These are phyloP conservation scores for Diatrype stigma DNA, from an alignment of 2,329 filamentous ascomycete species.

Conservation along the genomic window DNA sequence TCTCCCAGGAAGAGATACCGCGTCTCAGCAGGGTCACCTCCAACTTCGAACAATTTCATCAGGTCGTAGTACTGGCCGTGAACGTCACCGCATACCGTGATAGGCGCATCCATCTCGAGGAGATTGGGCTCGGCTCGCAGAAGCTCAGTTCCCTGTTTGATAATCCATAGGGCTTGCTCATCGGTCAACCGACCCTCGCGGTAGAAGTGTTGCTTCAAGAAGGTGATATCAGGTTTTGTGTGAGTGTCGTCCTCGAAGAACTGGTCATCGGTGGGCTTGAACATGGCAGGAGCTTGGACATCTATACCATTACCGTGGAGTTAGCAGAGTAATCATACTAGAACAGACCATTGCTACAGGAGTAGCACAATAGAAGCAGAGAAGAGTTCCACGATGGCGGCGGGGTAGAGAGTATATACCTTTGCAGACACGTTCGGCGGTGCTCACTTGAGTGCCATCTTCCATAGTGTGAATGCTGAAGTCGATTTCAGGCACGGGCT, in stretches of 20 bases:
- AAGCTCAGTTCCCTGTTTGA: slow-evolving; percentile 81
- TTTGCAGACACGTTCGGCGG: slow-evolving; percentile 95
- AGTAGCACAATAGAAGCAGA: too few relatives aligned
- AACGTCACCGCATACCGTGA: slow-evolving; percentile 96
- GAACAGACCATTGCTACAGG: slow-evolving; percentile 4
- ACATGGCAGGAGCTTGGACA: slow-evolving; percentile 94
- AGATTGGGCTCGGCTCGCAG: slow-evolving; percentile 89
- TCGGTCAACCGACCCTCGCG: slow-evolving; percentile 94
- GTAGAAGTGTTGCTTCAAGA: slow-evolving; percentile 98
- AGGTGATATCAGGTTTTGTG: slow-evolving; percentile 85
- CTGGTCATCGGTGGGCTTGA: slow-evolving; percentile 86
- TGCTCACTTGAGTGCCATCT: slow-evolving; percentile 92
- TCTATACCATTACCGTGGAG: slow-evolving; percentile 51
- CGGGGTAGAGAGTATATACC: slow-evolving; percentile 51
- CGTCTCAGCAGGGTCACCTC: slow-evolving; percentile 93
- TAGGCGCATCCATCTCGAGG: slow-evolving; percentile 98
- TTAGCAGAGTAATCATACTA: slow-evolving; percentile 9
- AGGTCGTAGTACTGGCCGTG: slow-evolving; percentile 99
- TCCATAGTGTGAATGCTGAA: slow-evolving; percentile 99
- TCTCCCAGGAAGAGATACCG: slow-evolving; percentile 96
- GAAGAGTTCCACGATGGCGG: slow-evolving; percentile 9
- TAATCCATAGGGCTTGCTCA: slow-evolving; percentile 95
- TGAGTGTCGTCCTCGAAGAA: slow-evolving; percentile 87
- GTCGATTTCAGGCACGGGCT: slow-evolving; percentile 94
- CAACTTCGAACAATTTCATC: slow-evolving; percentile 99